Base-by-base conservation (phyloP, 345 rosid genomes). In the Brassica nigra region DNA sequence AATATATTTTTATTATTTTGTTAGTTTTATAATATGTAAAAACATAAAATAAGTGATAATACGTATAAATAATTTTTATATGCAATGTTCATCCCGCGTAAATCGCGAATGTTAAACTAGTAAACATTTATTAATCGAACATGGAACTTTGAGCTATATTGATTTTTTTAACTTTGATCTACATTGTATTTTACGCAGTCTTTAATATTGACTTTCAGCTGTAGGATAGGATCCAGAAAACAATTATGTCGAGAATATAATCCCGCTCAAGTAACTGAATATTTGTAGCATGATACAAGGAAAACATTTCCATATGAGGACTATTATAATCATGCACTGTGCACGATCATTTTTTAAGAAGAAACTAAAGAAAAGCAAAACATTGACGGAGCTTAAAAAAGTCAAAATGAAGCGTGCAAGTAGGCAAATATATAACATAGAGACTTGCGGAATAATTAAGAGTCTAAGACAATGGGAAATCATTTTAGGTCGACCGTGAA, bases 381-480 rank as follows among this genome's bases (percentile, higher is more conserved):
- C 5, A 0, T 23, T 54, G 66, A 78, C 72, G 12, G 55, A 37
- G 20, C 37, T 52, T 63, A 63, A 70, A 77, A 12, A 39, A 39
- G 75, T 62, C 70, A 77, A 77, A 58, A 20, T 20, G 5, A 5
- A 70, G 36, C 28, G 39, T 8, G 39, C 72, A 71, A 33, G 70
- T 76, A 47, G 80, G 68, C 65, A 42, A 9, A 44, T 31, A 28
- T 18, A 18, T 18, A 18, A 18, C 36, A 62, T 63, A 70, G 8
- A 18, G 68, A 67, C 61, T 39, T 10, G 20, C 8, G 30, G 42
- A 10, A 8, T 54, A 1, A 29, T 54, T 54, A 1, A 29, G 68
- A 33, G 36, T 4, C 5, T 33, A 4, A 31, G 34, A 31, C 6
- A 70, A 49, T 62, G 55, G 36, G 8, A 54, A 12, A 31, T 71